These are phyloP conservation scores for Trametes versicolor DNA, from an alignment of 1,284 basidiomycete genomes.

Conservation along the genomic window DNA sequence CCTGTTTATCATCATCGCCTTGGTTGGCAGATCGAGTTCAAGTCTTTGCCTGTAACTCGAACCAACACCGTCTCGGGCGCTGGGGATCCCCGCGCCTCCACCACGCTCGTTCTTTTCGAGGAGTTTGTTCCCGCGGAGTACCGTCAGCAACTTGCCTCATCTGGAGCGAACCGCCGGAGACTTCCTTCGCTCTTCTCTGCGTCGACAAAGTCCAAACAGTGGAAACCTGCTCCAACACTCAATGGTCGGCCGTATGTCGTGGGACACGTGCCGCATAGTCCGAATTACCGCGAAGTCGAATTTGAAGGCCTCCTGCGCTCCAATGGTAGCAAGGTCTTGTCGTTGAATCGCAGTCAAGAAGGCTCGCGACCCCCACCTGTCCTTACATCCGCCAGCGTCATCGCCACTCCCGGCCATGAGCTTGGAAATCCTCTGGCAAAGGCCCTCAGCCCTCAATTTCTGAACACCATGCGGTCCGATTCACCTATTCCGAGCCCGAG, in stretches of 20 bases:
- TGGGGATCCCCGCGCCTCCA: slow-evolving; percentile 62
- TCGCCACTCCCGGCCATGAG: slow-evolving; percentile 33
- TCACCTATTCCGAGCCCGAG: slow-evolving; percentile 18
- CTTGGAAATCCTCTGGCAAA: slow-evolving; percentile 23
- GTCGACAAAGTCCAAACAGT: slow-evolving; percentile 58
- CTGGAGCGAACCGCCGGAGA: slow-evolving; percentile 45
- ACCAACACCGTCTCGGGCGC: slow-evolving; percentile 43
- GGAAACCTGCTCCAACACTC: slow-evolving; percentile 81
- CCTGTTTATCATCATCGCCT: slow-evolving; percentile 9
- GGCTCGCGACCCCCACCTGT: slow-evolving; percentile 32
- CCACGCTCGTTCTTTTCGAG: slow-evolving; percentile 82
- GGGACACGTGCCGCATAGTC: slow-evolving; percentile 71
- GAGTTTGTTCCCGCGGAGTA: slow-evolving; percentile 91
- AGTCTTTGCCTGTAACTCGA: slow-evolving; percentile 64
- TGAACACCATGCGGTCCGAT: slow-evolving; percentile 30
- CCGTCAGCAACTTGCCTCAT: slow-evolving; percentile 72
- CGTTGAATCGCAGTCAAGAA: slow-evolving; percentile 48
- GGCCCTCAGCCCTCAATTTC: slow-evolving; percentile 22
- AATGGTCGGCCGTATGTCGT: slow-evolving; percentile 80
- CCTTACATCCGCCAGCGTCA: slow-evolving; percentile 24
- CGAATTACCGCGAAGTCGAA: slow-evolving; percentile 73
- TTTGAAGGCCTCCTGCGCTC: slow-evolving; percentile 81
- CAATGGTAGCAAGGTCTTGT: slow-evolving; percentile 64
- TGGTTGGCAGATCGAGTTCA: slow-evolving; percentile 79
- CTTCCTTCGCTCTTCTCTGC: slow-evolving; percentile 49